Evolutionary conservation across 2,329 filamentous ascomycete genomes (phyloP).

Genomic region (Anisogramma anomala): DNA sequence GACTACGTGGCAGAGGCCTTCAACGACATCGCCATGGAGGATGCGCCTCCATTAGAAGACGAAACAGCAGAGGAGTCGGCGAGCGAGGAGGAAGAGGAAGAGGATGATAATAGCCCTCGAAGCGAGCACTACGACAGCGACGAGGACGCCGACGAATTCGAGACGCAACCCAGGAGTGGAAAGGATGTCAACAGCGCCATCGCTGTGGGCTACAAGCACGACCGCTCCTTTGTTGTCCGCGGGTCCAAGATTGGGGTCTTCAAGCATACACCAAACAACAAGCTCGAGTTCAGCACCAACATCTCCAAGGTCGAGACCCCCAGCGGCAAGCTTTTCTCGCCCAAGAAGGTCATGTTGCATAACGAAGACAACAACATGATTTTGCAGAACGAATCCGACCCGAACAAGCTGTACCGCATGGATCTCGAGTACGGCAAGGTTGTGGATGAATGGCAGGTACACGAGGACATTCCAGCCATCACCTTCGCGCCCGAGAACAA

Average conservation of each 20-base stretch:
- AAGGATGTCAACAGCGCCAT: slow-evolving; percentile 83
- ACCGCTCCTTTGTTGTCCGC: slow-evolving; percentile 91
- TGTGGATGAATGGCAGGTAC: slow-evolving; percentile 96
- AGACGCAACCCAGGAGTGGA: slow-evolving; percentile 49
- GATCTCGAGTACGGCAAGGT: slow-evolving; percentile 96
- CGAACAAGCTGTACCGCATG: slow-evolving; percentile 92
- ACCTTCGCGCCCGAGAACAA: slow-evolving; percentile 95
- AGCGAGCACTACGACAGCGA: slow-evolving; percentile 49
- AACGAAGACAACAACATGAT: slow-evolving; percentile 84
- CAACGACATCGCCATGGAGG: slow-evolving; percentile 86
- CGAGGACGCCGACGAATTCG: slow-evolving; percentile 68
- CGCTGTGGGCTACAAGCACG: slow-evolving; percentile 93
- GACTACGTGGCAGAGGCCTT: slow-evolving; percentile 95
- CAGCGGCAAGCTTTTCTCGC: slow-evolving; percentile 75
- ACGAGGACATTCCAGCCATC: slow-evolving; percentile 87
- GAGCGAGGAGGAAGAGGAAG: slow-evolving; percentile 37
- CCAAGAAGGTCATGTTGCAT: slow-evolving; percentile 94
- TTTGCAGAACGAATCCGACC: slow-evolving; percentile 69
- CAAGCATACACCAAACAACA: slow-evolving; percentile 87
- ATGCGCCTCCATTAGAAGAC: slow-evolving; percentile 38
- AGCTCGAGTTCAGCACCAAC: slow-evolving; percentile 90
- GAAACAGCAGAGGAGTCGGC: slow-evolving; percentile 31
- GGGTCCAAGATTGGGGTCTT: slow-evolving; percentile 98
- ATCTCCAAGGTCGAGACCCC: slow-evolving; percentile 93
- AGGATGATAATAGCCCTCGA: slow-evolving; percentile 42